Conservation (phyloP, 352 stramenopile species). For the Pythium phragmiticola region DNA sequence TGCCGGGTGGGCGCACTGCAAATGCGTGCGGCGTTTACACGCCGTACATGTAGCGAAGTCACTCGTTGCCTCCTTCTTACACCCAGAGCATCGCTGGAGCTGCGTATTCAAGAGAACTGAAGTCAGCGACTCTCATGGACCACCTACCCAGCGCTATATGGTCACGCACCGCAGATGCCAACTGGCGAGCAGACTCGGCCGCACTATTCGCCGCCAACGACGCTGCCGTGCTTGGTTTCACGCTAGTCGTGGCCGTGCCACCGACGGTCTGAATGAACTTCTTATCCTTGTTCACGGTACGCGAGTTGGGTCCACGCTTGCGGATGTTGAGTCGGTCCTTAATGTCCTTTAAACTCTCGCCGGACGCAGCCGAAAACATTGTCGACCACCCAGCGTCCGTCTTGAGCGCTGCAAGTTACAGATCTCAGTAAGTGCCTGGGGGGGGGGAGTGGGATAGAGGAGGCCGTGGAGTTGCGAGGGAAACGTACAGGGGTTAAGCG, state of each 20-base stretch:
- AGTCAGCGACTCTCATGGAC: background rate
- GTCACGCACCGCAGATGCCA: constrained; percentile 27
- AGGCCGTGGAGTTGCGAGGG: background rate
- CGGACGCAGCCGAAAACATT: constrained; percentile 65
- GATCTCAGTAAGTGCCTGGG: background rate
- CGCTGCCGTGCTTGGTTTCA: constrained; percentile 28
- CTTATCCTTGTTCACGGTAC: constrained; percentile 59
- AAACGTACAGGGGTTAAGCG: constrained; percentile 62
- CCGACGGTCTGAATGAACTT: constrained; percentile 22
- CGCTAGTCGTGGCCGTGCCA: background rate
- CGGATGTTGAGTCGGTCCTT: constrained; percentile 74
- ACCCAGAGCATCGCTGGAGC: constrained; percentile 45
- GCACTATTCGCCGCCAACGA: background rate
- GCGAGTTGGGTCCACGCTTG: constrained; percentile 61
- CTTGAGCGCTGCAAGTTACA: constrained; percentile 45
- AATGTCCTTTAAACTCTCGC: constrained; percentile 78
- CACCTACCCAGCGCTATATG: background rate
- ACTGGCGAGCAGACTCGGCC: constrained; percentile 25
- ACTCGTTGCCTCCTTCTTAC: constrained; percentile 42
- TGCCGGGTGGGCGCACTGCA: constrained; percentile 43
- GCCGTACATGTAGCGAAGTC: constrained; percentile 52
- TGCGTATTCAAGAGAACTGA: background rate
- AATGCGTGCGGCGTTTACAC: constrained; percentile 59
- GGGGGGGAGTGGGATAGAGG: too few species aligned
- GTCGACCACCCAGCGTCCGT: constrained; percentile 79